Evolutionary conservation across 768 basidiomycete species (phyloP), one percentile per base, ranked within the genome.

Genomic region (Tulasnella sp.): DNA sequence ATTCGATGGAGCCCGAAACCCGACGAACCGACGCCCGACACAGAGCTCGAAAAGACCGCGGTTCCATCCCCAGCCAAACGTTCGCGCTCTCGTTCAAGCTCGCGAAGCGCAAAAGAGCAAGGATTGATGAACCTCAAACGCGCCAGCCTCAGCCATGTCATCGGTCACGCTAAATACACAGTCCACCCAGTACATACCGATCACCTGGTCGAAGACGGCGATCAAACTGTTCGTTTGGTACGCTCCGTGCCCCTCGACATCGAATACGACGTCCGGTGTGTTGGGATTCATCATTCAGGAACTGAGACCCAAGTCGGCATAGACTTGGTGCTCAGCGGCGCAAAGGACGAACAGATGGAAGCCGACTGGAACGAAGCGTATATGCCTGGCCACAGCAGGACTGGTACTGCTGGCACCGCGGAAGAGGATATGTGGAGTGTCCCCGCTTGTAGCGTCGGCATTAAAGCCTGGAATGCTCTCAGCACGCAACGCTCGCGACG

Each of bases 201-300:
- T 36, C 22, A 70, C 12, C 22, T 2, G 9, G 41, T n/a, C 0
- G 47, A 52, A 35, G 69, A 70, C 26, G 47, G 69, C 14, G 62
- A 72, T 40, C 16, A 22, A 26, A 63, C 71, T 1, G 39, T 72
- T 37, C 35, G 59, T 14, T 41, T 35, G 32, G 44, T 44, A 16
- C 41, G 52, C n/a, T 52, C 37, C 17, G 59, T 72, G 11, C 71
- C 64, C 9, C 59, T 72, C n/a, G 71, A 62, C 32, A 35, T 72
- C 22, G 71, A 72, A 16, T 72, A 64, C 36, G 34, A 22, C 22
- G 71, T 62, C 14, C 71, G 71, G 14, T 72, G 71, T 36, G 59
- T 64, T 34, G 71, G 71, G 14, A 39, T 72, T 17, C 39, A 37
- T 36, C 71, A 72, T 64, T 36, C 71, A 12, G 71, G 71, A 4